Conservation (phyloP, 2,329 filamentous ascomycete genomes). For the Aureobasidium mangrovei region DNA sequence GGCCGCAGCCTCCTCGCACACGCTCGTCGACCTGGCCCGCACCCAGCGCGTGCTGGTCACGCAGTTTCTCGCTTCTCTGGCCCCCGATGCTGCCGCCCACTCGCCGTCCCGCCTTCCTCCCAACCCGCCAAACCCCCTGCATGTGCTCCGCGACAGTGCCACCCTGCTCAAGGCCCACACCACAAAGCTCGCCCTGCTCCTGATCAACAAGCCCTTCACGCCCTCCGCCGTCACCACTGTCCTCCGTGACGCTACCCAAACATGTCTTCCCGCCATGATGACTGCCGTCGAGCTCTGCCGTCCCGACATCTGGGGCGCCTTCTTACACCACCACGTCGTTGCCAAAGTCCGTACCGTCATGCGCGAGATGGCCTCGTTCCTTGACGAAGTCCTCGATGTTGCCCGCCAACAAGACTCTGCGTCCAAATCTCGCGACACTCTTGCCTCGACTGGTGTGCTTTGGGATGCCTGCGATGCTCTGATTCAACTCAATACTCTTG, state of each 20-base stretch:
- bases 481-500: constrained; percentile 53
- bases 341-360: constrained; percentile 52
- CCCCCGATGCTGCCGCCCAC: constrained; percentile 18
- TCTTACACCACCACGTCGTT: constrained; percentile 56
- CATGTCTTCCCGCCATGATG: constrained; percentile 65
- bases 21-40: constrained; percentile 23
- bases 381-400: constrained; percentile 44
- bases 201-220: constrained; percentile 81
- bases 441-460: constrained; percentile 63
- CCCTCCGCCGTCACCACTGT: constrained; percentile 64
- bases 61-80: constrained; percentile 25
- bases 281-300: constrained; percentile 60
- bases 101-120: constrained; percentile 18
- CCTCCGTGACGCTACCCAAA: constrained; percentile 61
- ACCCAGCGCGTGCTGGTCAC: constrained; percentile 26
- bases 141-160: constrained; percentile 62
- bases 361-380: constrained; percentile 51
- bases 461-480: constrained; percentile 79
- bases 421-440: constrained; percentile 34
- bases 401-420: constrained; percentile 26
- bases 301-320: constrained; percentile 51
- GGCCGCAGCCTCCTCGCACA: constrained; percentile 20
- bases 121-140: constrained; percentile 46
- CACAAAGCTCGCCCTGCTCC: constrained; percentile 78
- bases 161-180: constrained; percentile 70